Percentiles rank a stretch among this genome's conserved stretches.
Evolutionary conservation across 2,329 filamentous ascomycete species (phyloP).

Genomic region (Phoma sp.): DNA sequence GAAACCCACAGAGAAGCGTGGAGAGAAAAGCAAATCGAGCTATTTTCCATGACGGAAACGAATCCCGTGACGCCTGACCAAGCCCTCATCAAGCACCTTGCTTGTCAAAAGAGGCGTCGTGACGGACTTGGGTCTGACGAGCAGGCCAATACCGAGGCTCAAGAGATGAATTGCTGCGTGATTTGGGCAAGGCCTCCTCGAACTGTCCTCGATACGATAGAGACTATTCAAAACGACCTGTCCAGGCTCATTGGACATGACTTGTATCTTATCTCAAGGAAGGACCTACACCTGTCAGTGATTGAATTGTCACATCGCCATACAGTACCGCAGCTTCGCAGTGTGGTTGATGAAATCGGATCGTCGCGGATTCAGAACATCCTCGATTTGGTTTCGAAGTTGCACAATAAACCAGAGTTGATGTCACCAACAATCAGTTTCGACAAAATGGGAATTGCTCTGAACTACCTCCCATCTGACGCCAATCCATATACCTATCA

Average conservation of each 20-base stretch:
- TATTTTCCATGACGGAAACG: background rate
- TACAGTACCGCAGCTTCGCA: slow-evolving; percentile 9
- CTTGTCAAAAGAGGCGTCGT: background rate
- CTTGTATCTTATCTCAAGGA: slow-evolving; percentile 14
- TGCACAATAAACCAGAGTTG: slow-evolving; percentile 9
- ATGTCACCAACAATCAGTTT: slow-evolving; percentile 17
- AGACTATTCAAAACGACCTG: slow-evolving; percentile 6
- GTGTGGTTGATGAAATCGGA: slow-evolving; percentile 11
- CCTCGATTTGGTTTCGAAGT: slow-evolving; percentile 10
- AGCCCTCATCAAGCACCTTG: slow-evolving; percentile 20
- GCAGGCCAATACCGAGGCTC: slow-evolving; percentile 3
- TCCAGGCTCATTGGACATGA: slow-evolving; percentile 7
- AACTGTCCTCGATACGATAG: slow-evolving; percentile 1
- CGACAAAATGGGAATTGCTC: slow-evolving; percentile 24
- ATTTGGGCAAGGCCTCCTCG: slow-evolving; percentile 17
- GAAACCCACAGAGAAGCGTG: slow-evolving; percentile 7
- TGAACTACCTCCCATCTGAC: slow-evolving; percentile 18
- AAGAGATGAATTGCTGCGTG: slow-evolving; percentile 19
- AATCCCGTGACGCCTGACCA: slow-evolving; percentile 18
- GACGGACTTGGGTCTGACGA: background rate
- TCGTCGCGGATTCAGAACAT: slow-evolving; percentile 15
- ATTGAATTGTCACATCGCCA: slow-evolving; percentile 26
- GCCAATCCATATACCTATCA: slow-evolving; percentile 18
- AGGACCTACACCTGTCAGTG: slow-evolving; percentile 20
- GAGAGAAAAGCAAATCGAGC: slow-evolving; percentile 7